These are phyloP conservation scores for Pestalotiopsis sp. DNA, from an alignment of 2,329 filamentous ascomycete genomes.

Conservation along the genomic window DNA sequence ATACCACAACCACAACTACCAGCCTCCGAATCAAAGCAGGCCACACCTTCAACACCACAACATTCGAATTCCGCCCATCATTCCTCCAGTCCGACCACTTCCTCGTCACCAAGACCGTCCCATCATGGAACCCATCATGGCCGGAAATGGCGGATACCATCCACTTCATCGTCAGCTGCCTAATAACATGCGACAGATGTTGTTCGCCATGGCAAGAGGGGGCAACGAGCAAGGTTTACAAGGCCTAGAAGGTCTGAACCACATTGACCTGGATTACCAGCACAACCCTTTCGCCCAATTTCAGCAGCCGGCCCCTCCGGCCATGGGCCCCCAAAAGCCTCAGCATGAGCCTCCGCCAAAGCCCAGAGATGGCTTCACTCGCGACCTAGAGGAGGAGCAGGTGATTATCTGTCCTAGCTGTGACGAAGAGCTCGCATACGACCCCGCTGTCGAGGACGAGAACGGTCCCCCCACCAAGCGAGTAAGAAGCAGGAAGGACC, in stretches of 20 bases:
- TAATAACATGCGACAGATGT: no score
- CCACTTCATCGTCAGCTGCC: background rate
- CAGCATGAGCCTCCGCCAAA: slow-evolving; percentile 66
- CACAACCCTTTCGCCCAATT: slow-evolving; percentile 22
- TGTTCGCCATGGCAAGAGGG: no score
- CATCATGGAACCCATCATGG: background rate
- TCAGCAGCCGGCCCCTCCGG: background rate
- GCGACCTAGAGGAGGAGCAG: slow-evolving; percentile 72
- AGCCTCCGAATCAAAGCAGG: slow-evolving; percentile 5
- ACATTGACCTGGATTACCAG: slow-evolving; percentile 30
- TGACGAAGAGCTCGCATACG: slow-evolving; percentile 78
- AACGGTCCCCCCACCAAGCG: slow-evolving; percentile 39
- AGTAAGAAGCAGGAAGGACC: slow-evolving; percentile 50
- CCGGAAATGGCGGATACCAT: background rate
- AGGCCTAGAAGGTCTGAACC: background rate
- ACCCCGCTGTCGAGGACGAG: slow-evolving; percentile 49
- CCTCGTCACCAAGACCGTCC: slow-evolving; percentile 2
- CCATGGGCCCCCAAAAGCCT: slow-evolving; percentile 40
- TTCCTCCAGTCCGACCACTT: background rate
- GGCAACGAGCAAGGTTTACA: background rate
- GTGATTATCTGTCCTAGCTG: slow-evolving; percentile 86
- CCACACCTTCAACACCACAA: background rate
- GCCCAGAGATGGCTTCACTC: slow-evolving; percentile 77
- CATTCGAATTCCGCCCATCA: background rate
- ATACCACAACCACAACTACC: slow-evolving; percentile 11